Conservation (phyloP, 306 rosid genomes). For the Fragaria ananassa region DNA sequence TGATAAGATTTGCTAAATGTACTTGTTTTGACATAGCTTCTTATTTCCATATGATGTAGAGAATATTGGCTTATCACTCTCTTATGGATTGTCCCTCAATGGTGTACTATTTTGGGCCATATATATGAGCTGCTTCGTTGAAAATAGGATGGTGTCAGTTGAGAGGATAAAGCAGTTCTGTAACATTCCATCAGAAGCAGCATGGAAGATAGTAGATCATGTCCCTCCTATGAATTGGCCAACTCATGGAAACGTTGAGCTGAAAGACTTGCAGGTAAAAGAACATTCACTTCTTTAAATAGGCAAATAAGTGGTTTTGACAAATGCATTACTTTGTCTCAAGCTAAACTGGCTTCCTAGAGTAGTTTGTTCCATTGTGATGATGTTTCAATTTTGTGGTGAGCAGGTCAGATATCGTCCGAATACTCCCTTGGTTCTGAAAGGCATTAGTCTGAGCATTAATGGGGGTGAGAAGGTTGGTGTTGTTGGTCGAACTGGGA, state of each 20-base stretch:
- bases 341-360: neutral
- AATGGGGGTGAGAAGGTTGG: constrained; percentile 89
- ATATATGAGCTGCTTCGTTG: constrained; percentile 84
- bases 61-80: constrained; percentile 82
- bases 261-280: constrained; percentile 75
- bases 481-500: constrained; percentile 88
- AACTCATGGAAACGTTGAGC: constrained; percentile 66
- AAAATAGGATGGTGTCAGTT: constrained; percentile 95
- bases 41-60: constrained; percentile 42
- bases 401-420: constrained; percentile 88
- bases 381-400: constrained; percentile 6
- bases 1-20: neutral
- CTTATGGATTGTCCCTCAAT: constrained; percentile 83
- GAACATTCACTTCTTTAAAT: neutral
- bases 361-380: neutral
- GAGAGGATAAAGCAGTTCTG: constrained; percentile 88
- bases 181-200: constrained; percentile 73
- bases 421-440: constrained; percentile 85
- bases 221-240: constrained; percentile 87
- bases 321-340: neutral
- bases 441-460: constrained; percentile 78
- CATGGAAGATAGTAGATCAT: constrained; percentile 60
- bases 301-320: neutral
- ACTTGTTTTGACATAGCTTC: neutral
- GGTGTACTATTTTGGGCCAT: constrained; percentile 67